Evolutionary conservation across 2,329 filamentous ascomycete genomes (phyloP).

Genomic region (Fusarium sororula): DNA sequence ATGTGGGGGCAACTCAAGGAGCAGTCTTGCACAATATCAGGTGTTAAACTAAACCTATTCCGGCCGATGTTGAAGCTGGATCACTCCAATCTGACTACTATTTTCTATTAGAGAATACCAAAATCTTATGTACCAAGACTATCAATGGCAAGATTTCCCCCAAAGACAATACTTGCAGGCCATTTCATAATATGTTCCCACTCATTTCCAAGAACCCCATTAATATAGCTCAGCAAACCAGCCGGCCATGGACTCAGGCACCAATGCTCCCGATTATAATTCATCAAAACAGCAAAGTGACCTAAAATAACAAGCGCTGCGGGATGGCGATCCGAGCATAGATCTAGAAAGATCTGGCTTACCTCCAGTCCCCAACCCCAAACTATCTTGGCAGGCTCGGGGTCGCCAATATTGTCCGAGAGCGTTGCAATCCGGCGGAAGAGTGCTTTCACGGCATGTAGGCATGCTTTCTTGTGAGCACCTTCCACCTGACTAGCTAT

Average conservation of each 20-base stretch:
- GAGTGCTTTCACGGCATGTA: neutral
- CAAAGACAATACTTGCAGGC: neutral
- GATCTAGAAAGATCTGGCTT: neutral
- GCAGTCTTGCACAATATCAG: neutral
- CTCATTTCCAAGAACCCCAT: neutral
- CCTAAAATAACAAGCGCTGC: neutral
- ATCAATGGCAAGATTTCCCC: neutral
- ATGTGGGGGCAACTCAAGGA: neutral
- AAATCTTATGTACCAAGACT: accelerated
- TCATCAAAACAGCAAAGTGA: neutral
- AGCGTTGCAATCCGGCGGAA: neutral
- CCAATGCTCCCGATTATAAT: neutral
- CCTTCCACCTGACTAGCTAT: neutral
- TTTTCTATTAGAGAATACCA: accelerated
- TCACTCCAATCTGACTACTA: neutral
- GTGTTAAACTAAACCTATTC: neutral
- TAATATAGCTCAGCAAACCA: neutral
- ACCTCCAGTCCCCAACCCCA: neutral
- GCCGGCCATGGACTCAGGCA: neutral
- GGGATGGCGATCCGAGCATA: neutral
- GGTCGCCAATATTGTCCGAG: neutral
- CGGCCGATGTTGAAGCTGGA: too few species aligned
- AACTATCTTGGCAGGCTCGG: neutral
- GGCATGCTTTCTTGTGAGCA: neutral
- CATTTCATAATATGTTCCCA: neutral